Evolutionary conservation across 2,329 filamentous ascomycete species (phyloP), one percentile per base, ranked within the genome.

Genomic region (Calonectria leucothoes): DNA sequence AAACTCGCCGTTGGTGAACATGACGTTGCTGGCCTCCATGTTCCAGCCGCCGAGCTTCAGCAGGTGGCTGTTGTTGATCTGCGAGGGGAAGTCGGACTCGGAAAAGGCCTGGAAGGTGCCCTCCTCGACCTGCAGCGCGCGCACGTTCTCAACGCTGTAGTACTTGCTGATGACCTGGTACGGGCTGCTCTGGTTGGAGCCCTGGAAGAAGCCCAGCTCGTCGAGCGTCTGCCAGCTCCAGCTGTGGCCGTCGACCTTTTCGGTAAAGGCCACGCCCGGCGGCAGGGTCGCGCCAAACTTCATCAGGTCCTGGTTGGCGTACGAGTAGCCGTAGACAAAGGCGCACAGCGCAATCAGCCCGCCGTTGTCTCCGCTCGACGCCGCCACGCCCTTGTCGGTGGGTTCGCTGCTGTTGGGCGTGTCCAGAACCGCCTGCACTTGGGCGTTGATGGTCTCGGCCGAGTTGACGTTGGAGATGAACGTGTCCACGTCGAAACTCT

Each of bases 1-100:
- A 63, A 79, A 79, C 70, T 82, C 76, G 68, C 81, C 81, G 39
- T 80, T 75, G 67, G 79, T 79, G 73, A 81, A 82, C 71, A 82
- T 77, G 71, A 81, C 76, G 63, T 77, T 77, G 74, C 69, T 74
- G 25, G 71, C 76, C 59, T 63, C 74, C 74, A 78, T 77, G 67
- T 80, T 67, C 82, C 82, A 83, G 3, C 81, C 81, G n/a, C 77
- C 75, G 35, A 77, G 72, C 55, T 70, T 78, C 59, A 82, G 76
- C 29, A 87, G 85, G 77, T 89, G 85, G 75, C 88, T 88, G 55
- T 72, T 70, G 49, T 61, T 69, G 25, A 35, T 57, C 29, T 37
- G 20, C 1, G 42, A 25, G 0, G 74, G 74, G 42, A 74, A 66
- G 31, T 55, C 55, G 7, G 70, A 71, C 15, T 63, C 37, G 14